These are phyloP conservation scores for Fusarium virguliforme DNA, from an alignment of 2,329 filamentous ascomycete species.

Conservation along the genomic window DNA sequence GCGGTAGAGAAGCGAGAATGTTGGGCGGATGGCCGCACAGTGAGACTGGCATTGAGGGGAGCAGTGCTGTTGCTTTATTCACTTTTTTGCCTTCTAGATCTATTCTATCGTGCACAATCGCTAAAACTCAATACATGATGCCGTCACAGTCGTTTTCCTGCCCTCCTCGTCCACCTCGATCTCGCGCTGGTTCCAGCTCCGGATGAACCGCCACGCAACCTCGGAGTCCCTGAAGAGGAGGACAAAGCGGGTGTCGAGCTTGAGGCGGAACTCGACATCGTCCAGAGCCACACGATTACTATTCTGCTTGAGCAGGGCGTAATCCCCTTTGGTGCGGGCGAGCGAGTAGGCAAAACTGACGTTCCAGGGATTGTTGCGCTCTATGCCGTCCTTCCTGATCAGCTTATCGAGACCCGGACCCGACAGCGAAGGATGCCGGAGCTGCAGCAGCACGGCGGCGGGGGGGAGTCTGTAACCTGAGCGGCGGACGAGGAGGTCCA, in stretches of 20 bases:
- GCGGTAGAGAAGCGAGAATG: slow-evolving; percentile 21
- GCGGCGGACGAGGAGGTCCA: slow-evolving; percentile 44
- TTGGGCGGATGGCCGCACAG: slow-evolving; percentile 4
- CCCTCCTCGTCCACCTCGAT: slow-evolving; percentile 42
- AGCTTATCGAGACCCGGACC: slow-evolving; percentile 37
- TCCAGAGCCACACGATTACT: slow-evolving; percentile 24
- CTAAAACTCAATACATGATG: slow-evolving; percentile 56
- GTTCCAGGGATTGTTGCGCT: slow-evolving; percentile 35
- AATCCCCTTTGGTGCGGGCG: slow-evolving; percentile 9
- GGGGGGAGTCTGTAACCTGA: slow-evolving; percentile 49
- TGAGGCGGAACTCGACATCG: slow-evolving; percentile 41
- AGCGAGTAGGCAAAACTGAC: slow-evolving; percentile 36
- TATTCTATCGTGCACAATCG: slow-evolving; percentile 33
- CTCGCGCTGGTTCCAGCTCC: slow-evolving; percentile 60
- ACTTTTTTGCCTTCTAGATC: slow-evolving; percentile 9
- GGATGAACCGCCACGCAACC: slow-evolving; percentile 60
- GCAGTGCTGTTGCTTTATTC: slow-evolving; percentile 18
- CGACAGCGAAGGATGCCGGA: slow-evolving; percentile 53
- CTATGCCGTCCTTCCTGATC: slow-evolving; percentile 31
- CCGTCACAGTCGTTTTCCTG: slow-evolving; percentile 48
- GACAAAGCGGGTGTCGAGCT: slow-evolving; percentile 53
- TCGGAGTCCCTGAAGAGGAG: slow-evolving; percentile 53
- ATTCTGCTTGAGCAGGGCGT: not conserved
- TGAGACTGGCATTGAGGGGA: slow-evolving; percentile 13
- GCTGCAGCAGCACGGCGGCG: slow-evolving; percentile 52